Evolutionary conservation across 345 rosid species (phyloP).

Genomic region (Brassica napus): Da-Ae NC_063444.1:3880501-3881000

Average conservation of each 20-base stretch:
- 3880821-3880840: conserved; percentile 31
- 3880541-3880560: too few species aligned
- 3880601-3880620: too few species aligned
- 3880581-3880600: too few species aligned
- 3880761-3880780: conserved; percentile 42
- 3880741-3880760: conserved; percentile 51
- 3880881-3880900: not conserved
- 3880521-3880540: too few species aligned
- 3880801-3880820: conserved; percentile 42
- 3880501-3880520: too few species aligned
- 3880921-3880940: not conserved
- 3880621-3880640: too few species aligned
- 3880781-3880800: conserved; percentile 57
- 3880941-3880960: not conserved
- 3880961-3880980: not conserved
- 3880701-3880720: too few species aligned
- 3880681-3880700: too few species aligned
- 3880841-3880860: conserved; percentile 46
- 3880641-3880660: too few species aligned
- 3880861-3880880: not conserved
- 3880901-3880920: not conserved
- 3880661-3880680: too few species aligned
- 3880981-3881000: not conserved
- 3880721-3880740: conserved; percentile 49
- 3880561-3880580: too few species aligned